phyloP scores from a whole-genome alignment of 2,329 filamentous ascomycete species.

The Chalara sp. region DNA sequence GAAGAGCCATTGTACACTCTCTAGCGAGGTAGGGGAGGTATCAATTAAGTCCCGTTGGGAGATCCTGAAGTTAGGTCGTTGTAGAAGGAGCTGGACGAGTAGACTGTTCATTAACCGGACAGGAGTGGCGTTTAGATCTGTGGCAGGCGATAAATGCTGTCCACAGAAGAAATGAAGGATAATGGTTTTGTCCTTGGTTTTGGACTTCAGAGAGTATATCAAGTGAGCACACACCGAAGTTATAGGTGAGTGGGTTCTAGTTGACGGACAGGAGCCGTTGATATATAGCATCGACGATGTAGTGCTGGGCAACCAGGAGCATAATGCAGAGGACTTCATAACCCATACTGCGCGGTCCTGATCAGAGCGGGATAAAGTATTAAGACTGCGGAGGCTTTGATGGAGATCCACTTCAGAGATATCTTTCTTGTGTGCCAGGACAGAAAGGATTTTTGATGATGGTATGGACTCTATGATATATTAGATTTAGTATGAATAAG shows the following conservation, averaged over 20 bases:
- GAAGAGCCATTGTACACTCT: too few relatives aligned
- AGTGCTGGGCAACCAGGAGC: neutral
- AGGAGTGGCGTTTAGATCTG: too few relatives aligned
- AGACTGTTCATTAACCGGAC: too few relatives aligned
- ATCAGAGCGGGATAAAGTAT: neutral
- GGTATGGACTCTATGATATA: too few relatives aligned
- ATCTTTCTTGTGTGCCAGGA: too few relatives aligned
- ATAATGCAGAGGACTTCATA: neutral
- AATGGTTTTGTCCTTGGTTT: neutral
- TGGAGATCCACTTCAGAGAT: too few relatives aligned
- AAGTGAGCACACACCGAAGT: neutral
- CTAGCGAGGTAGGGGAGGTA: too few relatives aligned
- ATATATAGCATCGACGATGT: neutral
- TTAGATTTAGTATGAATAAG: too few relatives aligned
- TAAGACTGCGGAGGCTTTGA: neutral
- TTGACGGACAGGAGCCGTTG: neutral
- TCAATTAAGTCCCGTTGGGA: too few relatives aligned
- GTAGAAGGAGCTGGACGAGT: too few relatives aligned
- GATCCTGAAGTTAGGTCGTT: too few relatives aligned
- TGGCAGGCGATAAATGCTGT: neutral
- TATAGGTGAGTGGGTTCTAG: neutral
- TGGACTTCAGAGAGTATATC: neutral
- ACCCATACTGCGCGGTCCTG: neutral
- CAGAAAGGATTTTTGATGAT: too few relatives aligned
- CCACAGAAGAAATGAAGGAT: neutral